phyloP scores from a whole-genome alignment of 2,329 filamentous ascomycete species.

The Colletotrichum sp. region DNA sequence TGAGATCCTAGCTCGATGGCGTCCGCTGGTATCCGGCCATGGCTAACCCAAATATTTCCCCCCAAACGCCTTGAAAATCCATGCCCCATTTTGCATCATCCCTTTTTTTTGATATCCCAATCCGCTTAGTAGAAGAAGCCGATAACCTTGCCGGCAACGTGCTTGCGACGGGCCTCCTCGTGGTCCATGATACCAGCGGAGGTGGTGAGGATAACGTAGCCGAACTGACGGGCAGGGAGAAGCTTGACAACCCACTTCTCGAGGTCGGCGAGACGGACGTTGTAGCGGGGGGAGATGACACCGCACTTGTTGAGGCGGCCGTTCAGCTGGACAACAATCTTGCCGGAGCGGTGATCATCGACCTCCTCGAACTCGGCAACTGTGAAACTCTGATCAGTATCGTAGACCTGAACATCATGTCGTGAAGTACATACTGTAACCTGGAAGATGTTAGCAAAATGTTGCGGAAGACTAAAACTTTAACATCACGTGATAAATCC shows the following conservation, averaged over 20 bases:
- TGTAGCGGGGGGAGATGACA: slow-evolving; percentile 99
- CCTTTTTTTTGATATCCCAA: slow-evolving; percentile 16
- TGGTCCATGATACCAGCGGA: slow-evolving; percentile 91
- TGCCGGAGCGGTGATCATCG: slow-evolving; percentile 99
- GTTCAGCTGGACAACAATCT: slow-evolving; percentile 99
- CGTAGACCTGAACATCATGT: too few species aligned
- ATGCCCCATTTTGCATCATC: slow-evolving; percentile 27
- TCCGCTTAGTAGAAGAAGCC: slow-evolving; percentile 94
- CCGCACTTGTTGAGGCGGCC: slow-evolving; percentile 98
- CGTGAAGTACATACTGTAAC: slow-evolving; percentile 64
- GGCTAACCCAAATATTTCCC: slow-evolving; percentile 32
- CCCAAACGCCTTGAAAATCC: slow-evolving; percentile 41
- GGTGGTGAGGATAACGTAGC: slow-evolving; percentile 96
- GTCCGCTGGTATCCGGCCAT: slow-evolving; percentile 37
- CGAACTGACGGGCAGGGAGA: slow-evolving; percentile 99
- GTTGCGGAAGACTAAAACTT: slow-evolving; percentile 96
- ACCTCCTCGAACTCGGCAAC: slow-evolving; percentile 99
- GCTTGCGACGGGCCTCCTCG: slow-evolving; percentile 87
- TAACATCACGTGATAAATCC: slow-evolving; percentile 73
- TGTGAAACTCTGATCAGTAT: slow-evolving; percentile 14
- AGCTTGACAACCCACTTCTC: slow-evolving; percentile 99
- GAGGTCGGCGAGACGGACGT: slow-evolving; percentile 95
- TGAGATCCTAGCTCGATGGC: slow-evolving; percentile 34
- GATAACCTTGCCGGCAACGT: slow-evolving; percentile 98
- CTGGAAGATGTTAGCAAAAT: slow-evolving; percentile 66